Conservation (phyloP, 2,329 filamentous ascomycete genomes). For the Aureobasidium sp. region DNA sequence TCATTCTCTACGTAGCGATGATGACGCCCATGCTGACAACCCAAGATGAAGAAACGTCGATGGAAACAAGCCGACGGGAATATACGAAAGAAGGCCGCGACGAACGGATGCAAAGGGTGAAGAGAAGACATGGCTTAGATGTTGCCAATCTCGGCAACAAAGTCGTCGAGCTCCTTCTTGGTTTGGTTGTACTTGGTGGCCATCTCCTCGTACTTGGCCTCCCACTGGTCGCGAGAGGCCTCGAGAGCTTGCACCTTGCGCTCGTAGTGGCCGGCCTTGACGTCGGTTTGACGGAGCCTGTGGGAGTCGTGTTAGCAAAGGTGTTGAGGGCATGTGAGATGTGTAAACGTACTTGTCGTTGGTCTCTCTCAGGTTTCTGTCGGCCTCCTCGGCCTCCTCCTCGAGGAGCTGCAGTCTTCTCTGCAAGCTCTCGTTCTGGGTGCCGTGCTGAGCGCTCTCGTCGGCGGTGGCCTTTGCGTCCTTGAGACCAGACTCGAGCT, state of each 20-base stretch:
- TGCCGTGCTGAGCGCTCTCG: conserved; percentile 73
- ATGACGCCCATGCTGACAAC: conserved; percentile 15
- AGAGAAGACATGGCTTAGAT: conserved; percentile 53
- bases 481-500: conserved; percentile 76
- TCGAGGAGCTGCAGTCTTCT: conserved; percentile 92
- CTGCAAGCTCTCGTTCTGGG: conserved; percentile 85
- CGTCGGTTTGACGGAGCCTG: conserved; percentile 96
- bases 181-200: conserved; percentile 74
- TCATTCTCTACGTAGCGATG: conserved; percentile 14
- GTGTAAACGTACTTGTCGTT: conserved; percentile 82
- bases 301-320: conserved; percentile 17
- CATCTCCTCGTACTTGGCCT: conserved; percentile 97
- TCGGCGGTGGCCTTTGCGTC: conserved; percentile 82
- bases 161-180: conserved; percentile 86
- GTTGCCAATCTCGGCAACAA: conserved; percentile 86
- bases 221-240: conserved; percentile 85
- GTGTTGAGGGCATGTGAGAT: not conserved
- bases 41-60: conserved; percentile 10
- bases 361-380: conserved; percentile 91
- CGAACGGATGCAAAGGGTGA: conserved; percentile 5
- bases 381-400: conserved; percentile 94
- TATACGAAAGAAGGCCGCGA: conserved; percentile 7
- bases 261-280: conserved; percentile 98
- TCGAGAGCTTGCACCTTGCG: conserved; percentile 98
- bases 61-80: not conserved